Conservation (phyloP, 164 flowering plant species). For the Amborella trichopoda region DNA sequence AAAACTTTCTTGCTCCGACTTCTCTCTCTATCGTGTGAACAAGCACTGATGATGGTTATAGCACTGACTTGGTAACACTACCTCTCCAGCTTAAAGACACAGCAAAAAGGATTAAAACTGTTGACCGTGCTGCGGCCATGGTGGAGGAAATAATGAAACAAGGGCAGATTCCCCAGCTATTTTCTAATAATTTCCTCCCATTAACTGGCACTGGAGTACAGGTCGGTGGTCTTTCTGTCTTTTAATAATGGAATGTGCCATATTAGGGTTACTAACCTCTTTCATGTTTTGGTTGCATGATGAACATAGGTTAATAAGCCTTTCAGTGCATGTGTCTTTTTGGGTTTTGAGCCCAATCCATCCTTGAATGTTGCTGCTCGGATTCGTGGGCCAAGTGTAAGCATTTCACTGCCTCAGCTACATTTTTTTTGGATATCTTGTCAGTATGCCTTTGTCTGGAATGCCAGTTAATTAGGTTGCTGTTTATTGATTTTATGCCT, state of each 20-base stretch:
- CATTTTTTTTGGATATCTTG: no score
- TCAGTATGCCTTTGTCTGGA: no score
- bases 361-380: slow-evolving; percentile 61
- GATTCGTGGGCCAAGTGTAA: slow-evolving; percentile 96
- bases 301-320: slow-evolving; percentile 30
- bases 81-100: slow-evolving; percentile 73
- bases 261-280: no score
- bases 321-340: slow-evolving; percentile 44
- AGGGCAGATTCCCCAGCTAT: slow-evolving; percentile 23
- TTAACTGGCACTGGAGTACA: slow-evolving; percentile 24
- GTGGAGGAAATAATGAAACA: slow-evolving; percentile 91
- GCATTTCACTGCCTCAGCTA: slow-evolving; percentile 16
- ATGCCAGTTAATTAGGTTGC: no score
- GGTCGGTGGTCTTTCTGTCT: slow-evolving; percentile 16
- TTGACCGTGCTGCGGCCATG: slow-evolving; percentile 94
- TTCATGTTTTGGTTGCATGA: slow-evolving; percentile 5
- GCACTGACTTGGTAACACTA: slow-evolving; percentile 3
- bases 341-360: slow-evolving; percentile 87
- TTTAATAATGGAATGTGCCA: no score
- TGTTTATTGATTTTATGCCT: no score
- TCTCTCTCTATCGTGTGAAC: no score
- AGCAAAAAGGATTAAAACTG: slow-evolving; percentile 77
- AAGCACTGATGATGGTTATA: background rate
- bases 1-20: no score
- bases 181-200: slow-evolving; percentile 16